phyloP scores from a whole-genome alignment of 768 basidiomycete genomes.

The Boletus reticulatus region DNA sequence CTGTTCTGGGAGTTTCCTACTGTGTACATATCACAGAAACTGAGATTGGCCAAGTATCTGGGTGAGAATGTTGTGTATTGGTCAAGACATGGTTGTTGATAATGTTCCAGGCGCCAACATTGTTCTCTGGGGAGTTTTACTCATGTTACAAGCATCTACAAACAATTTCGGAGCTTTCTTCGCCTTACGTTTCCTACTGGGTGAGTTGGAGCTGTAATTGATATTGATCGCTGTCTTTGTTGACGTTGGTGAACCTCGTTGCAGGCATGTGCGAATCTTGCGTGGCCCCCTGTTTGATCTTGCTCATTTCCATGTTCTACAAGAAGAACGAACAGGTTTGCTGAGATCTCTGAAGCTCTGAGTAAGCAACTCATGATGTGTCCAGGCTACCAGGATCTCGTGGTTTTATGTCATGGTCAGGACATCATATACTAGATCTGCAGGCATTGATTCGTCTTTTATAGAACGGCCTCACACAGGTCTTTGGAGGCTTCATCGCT shows the following conservation, averaged over 20 bases:
- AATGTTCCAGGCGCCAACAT: slow-evolving; percentile 48
- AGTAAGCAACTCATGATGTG: neutral
- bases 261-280: slow-evolving; percentile 67
- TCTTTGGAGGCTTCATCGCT: slow-evolving; percentile 64
- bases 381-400: slow-evolving; percentile 53
- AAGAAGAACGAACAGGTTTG: slow-evolving; percentile 62
- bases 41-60: slow-evolving; percentile 58
- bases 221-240: neutral
- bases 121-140: slow-evolving; percentile 53
- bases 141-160: slow-evolving; percentile 60
- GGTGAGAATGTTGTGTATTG: slow-evolving; percentile 33
- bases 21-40: slow-evolving; percentile 61
- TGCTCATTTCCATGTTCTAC: slow-evolving; percentile 58
- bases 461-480: slow-evolving; percentile 57
- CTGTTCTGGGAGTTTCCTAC: slow-evolving; percentile 65
- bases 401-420: slow-evolving; percentile 68
- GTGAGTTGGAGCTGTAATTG: slow-evolving; percentile 35
- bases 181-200: slow-evolving; percentile 57
- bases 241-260: neutral
- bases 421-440: neutral
- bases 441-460: neutral
- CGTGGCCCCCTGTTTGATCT: slow-evolving; percentile 46
- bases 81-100: neutral
- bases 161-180: slow-evolving; percentile 62
- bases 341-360: neutral